Conservation (phyloP, 1,139 yeast genomes). For the Candida freyschussii region DNA sequence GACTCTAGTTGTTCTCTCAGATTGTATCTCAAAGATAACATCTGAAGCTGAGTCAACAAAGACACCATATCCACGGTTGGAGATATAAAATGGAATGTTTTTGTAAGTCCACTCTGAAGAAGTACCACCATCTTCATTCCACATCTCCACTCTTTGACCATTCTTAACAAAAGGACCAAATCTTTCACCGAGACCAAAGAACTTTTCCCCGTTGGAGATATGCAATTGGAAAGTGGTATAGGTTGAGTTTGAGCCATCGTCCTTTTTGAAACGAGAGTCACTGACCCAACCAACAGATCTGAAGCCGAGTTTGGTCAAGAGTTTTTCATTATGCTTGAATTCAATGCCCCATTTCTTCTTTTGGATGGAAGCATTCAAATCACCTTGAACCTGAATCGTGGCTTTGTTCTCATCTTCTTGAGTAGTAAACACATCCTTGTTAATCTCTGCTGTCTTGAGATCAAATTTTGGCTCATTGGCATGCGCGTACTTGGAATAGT, state of each 20-base stretch:
- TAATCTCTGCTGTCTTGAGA: constrained; percentile 7
- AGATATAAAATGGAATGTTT: constrained; percentile 20
- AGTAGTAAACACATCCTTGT: constrained; percentile 2
- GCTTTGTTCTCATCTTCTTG: constrained; percentile 8
- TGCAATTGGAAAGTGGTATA: constrained; percentile 20
- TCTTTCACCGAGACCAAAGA: constrained; percentile 22
- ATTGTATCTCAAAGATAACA: constrained; percentile 18
- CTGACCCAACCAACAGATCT: constrained; percentile 22
- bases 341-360: constrained; percentile 18
- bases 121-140: constrained; percentile 24
- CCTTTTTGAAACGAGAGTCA: constrained; percentile 12
- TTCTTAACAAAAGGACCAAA: constrained; percentile 21
- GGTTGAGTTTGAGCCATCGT: constrained; percentile 9
- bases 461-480: constrained; percentile 17
- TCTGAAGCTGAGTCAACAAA: constrained; percentile 19
- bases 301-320: constrained; percentile 20
- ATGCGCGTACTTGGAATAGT: constrained; percentile 16
- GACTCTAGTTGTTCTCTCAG: constrained; percentile 21
- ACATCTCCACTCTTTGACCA: constrained; percentile 22
- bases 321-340: constrained; percentile 14
- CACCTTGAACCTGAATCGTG: constrained; percentile 9
- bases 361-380: constrained; percentile 13
- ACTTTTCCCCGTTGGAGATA: constrained; percentile 20
- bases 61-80: constrained; percentile 21
- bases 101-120: constrained; percentile 21